phyloP scores from a whole-genome alignment of 73 alveolate genomes.

The Paramecium tetraurelia region DNA sequence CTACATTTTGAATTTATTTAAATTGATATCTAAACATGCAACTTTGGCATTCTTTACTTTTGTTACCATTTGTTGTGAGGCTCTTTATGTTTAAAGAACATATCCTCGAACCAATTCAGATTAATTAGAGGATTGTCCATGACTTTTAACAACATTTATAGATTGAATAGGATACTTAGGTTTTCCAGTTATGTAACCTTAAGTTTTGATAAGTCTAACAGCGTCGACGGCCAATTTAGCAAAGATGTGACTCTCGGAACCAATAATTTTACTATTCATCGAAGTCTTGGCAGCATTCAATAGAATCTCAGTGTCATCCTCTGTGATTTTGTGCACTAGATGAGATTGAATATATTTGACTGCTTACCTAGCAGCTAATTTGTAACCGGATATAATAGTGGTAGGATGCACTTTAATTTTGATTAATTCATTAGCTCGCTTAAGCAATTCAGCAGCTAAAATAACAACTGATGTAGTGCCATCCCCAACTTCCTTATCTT shows the following conservation, averaged over 20 bases:
- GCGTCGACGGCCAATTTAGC: conserved; percentile 92
- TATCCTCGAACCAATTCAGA: conserved; percentile 59
- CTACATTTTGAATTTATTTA: conserved; percentile 92
- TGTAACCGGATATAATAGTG: conserved; percentile 92
- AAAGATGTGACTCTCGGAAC: conserved; percentile 86
- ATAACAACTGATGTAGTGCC: conserved; percentile 99
- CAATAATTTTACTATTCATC: conserved; percentile 86
- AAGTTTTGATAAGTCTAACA: conserved; percentile 47
- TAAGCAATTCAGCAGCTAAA: conserved; percentile 96
- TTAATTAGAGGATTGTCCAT: conserved; percentile 55
- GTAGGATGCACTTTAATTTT: conserved; percentile 98
- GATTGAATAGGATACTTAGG: conserved; percentile 87
- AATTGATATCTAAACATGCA: conserved; percentile 93
- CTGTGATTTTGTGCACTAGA: conserved; percentile 75
- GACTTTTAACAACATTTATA: conserved; percentile 78
- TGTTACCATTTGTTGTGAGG: conserved; percentile 96
- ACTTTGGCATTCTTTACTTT: conserved; percentile 91
- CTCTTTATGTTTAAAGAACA: conserved; percentile 57
- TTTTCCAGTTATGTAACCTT: conserved; percentile 64
- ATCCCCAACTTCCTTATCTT: conserved; percentile 98
- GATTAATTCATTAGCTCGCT: conserved; percentile 97
- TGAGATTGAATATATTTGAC: conserved; percentile 84
- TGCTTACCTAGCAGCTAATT: conserved; percentile 85
- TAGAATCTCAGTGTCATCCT: conserved; percentile 84
- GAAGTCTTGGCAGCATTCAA: conserved; percentile 93